phyloP scores from a whole-genome alignment of 495 filamentous ascomycete species.

The Penicillium paradoxum region DNA sequence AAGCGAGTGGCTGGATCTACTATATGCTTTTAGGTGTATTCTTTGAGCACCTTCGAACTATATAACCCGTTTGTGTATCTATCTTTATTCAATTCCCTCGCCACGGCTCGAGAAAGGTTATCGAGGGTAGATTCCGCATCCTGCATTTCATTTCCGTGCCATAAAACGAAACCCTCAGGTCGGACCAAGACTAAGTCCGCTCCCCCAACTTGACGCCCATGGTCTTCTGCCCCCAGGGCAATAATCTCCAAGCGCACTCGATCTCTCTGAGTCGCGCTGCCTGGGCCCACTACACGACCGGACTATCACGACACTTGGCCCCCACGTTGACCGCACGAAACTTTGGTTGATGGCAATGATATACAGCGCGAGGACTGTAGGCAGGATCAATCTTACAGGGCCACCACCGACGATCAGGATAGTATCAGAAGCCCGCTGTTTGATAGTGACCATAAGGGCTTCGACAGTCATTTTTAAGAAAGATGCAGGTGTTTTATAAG shows the following conservation, averaged over 20 bases:
- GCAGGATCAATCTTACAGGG: not conserved
- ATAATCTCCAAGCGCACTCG: not conserved
- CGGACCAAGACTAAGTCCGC: not conserved
- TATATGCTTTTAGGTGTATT: no score
- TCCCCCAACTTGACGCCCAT: not conserved
- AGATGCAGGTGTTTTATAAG: not conserved
- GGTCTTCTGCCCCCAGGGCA: not conserved
- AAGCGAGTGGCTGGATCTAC: no score
- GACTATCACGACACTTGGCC: not conserved
- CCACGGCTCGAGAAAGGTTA: no score
- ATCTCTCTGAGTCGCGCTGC: not conserved
- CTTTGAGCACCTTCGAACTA: no score
- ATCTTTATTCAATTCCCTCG: no score
- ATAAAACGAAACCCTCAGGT: not conserved
- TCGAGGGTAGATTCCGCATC: no score
- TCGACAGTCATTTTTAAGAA: not conserved
- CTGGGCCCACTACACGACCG: not conserved
- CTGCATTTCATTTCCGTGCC: not conserved
- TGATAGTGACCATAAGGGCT: not conserved
- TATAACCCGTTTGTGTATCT: no score
- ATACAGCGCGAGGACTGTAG: not conserved
- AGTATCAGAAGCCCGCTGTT: not conserved
- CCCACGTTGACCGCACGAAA: not conserved
- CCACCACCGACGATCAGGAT: not conserved
- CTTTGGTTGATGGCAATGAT: not conserved